These are phyloP conservation scores for Gossypium arboreum DNA, from an alignment of 345 rosid genomes.

Conservation along the genomic window DNA sequence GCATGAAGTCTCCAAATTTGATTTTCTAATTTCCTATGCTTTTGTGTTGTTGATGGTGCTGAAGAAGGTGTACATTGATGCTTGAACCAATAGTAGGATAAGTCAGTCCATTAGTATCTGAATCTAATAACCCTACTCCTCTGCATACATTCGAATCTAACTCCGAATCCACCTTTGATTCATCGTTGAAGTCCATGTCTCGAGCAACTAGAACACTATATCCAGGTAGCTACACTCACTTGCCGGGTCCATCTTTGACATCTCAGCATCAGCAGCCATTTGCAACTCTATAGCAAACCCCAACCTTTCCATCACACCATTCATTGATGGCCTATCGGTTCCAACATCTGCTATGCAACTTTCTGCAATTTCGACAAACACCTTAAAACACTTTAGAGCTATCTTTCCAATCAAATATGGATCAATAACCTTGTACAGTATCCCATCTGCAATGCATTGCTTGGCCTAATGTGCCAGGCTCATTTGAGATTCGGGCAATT, in stretches of 20 bases:
- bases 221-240: background rate
- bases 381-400: slow-evolving; percentile 14
- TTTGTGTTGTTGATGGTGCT: background rate
- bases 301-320: slow-evolving; percentile 19
- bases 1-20: background rate
- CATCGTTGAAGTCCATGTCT: background rate
- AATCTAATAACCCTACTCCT: background rate
- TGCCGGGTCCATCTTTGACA: background rate
- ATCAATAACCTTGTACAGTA: slow-evolving; percentile 10
- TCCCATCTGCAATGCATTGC: slow-evolving; percentile 10
- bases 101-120: background rate
- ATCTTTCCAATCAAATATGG: too few relatives aligned
- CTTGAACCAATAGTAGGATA: background rate
- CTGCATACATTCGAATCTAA: background rate
- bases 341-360: slow-evolving; percentile 19
- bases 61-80: background rate
- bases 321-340: slow-evolving; percentile 24
- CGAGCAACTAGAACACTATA: slow-evolving; percentile 3
- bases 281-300: slow-evolving; percentile 26
- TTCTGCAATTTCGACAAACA: slow-evolving; percentile 17
- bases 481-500: background rate
- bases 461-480: slow-evolving; percentile 19
- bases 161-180: background rate
- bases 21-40: background rate
- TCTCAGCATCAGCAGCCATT: slow-evolving; percentile 7